Evolutionary conservation across 1,139 yeast genomes (phyloP).

Genomic region (Pichia terricola): DNA sequence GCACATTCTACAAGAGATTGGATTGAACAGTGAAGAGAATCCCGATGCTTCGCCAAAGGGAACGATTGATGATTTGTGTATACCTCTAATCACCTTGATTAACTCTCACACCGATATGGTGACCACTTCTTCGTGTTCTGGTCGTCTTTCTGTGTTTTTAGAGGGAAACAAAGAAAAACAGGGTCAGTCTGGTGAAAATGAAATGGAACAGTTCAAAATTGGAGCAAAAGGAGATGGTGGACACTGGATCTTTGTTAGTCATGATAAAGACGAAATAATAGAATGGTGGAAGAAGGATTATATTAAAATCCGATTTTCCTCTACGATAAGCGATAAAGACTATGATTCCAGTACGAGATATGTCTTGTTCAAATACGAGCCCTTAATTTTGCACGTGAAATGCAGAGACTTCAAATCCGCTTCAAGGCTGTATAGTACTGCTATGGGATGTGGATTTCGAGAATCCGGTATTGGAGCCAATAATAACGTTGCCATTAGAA

Average conservation of each 20-base stretch:
- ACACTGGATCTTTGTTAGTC: constrained; percentile 76
- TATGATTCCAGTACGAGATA: constrained; percentile 32
- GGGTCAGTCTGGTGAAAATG: constrained; percentile 10
- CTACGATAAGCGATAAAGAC: not conserved
- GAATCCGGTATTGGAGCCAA: constrained; percentile 82
- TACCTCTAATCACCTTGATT: constrained; percentile 62
- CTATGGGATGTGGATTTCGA: constrained; percentile 79
- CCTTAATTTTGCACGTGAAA: constrained; percentile 74
- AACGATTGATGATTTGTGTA: constrained; percentile 58
- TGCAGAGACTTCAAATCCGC: constrained; percentile 58
- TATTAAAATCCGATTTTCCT: not conserved
- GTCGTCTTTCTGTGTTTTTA: constrained; percentile 70
- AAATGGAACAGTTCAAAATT: constrained; percentile 27
- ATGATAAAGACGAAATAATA: constrained; percentile 40
- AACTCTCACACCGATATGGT: constrained; percentile 60
- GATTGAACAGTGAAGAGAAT: constrained; percentile 29
- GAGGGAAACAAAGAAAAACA: constrained; percentile 43
- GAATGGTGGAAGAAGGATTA: constrained; percentile 36
- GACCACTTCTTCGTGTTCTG: constrained; percentile 84
- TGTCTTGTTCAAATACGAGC: constrained; percentile 71
- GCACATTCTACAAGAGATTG: constrained; percentile 47
- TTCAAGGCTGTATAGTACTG: constrained; percentile 50
- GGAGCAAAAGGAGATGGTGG: constrained; percentile 90
- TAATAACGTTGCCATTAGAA: constrained; percentile 69
- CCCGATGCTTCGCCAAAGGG: constrained; percentile 83